phyloP scores from a whole-genome alignment of 2,329 filamentous ascomycete genomes.

The Trichothecium roseum region DNA sequence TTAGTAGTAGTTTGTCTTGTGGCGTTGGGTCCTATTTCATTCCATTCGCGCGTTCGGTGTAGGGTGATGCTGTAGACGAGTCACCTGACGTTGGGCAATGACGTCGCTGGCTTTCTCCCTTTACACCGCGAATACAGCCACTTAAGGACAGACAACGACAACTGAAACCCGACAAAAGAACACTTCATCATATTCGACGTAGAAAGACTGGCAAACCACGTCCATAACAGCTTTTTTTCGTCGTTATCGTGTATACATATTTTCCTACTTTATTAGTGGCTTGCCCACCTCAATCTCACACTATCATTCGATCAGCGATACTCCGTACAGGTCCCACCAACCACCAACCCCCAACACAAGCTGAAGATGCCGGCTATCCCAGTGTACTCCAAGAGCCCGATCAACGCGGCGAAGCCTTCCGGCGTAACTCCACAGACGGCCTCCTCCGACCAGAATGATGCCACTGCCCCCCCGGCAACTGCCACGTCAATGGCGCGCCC shows the following conservation, averaged over 20 bases:
- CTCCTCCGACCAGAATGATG: conserved; percentile 10
- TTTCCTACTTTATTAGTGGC: not conserved
- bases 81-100: conserved; percentile 1
- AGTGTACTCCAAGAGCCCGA: conserved; percentile 48
- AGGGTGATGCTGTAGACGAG: not conserved
- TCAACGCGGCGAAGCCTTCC: conserved; percentile 43
- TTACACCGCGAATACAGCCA: no score
- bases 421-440: conserved; percentile 37
- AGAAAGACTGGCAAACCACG: not conserved
- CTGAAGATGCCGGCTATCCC: conserved; percentile 49
- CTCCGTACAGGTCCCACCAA: not conserved
- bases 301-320: not conserved
- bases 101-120: not conserved
- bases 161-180: no score
- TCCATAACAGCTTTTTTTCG: no score
- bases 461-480: conserved; percentile 18
- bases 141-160: no score
- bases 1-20: no score
- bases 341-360: not conserved
- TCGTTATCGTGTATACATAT: no score
- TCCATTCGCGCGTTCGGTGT: no score
- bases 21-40: no score
- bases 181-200: no score
- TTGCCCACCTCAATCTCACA: conserved; percentile 1
- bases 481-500: conserved; percentile 11